These are phyloP conservation scores for Kazachstania taianensis DNA, from an alignment of 805 yeast genomes.

Conservation along the genomic window DNA sequence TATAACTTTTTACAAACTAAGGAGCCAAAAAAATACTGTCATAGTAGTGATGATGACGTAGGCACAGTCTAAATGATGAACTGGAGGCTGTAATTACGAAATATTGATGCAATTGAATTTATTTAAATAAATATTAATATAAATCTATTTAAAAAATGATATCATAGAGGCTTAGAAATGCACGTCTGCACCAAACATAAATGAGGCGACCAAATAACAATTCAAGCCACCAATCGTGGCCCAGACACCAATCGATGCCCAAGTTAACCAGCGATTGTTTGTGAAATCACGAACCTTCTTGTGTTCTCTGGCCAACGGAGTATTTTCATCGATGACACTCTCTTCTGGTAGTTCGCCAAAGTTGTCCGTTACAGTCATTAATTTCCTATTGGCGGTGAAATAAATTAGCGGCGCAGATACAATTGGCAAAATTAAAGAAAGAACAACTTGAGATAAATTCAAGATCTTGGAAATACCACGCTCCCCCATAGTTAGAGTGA, in stretches of 20 bases:
- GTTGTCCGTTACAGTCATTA: slow-evolving; percentile 46
- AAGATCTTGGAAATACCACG: slow-evolving; percentile 68
- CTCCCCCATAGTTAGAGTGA: slow-evolving; percentile 64
- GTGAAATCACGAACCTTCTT: slow-evolving; percentile 48
- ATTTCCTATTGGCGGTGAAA: slow-evolving; percentile 60
- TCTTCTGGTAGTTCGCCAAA: slow-evolving; percentile 5
- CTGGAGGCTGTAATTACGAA: too few relatives aligned
- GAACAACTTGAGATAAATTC: slow-evolving; percentile 74
- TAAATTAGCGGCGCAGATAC: slow-evolving; percentile 82
- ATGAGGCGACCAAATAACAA: slow-evolving; percentile 50
- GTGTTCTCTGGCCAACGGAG: slow-evolving; percentile 23
- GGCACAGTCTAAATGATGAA: too few relatives aligned
- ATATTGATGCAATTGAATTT: too few relatives aligned
- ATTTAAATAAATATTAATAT: too few relatives aligned
- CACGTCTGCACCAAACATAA: slow-evolving; percentile 41
- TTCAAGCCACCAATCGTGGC: slow-evolving; percentile 60
- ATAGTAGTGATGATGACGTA: too few relatives aligned
- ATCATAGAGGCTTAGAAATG: slow-evolving; percentile 32
- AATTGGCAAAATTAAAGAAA: slow-evolving; percentile 71
- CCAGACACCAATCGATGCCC: slow-evolving; percentile 55
- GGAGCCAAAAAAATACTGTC: too few relatives aligned
- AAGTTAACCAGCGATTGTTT: slow-evolving; percentile 47
- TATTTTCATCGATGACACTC: slow-evolving; percentile 17
- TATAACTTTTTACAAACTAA: too few relatives aligned
- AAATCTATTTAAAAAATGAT: too few relatives aligned